Percentiles rank a stretch among this genome's conserved stretches.
Evolutionary conservation across 176 grass and related monocot species (phyloP).

Genomic region (Ensete ventricosum): DNA sequence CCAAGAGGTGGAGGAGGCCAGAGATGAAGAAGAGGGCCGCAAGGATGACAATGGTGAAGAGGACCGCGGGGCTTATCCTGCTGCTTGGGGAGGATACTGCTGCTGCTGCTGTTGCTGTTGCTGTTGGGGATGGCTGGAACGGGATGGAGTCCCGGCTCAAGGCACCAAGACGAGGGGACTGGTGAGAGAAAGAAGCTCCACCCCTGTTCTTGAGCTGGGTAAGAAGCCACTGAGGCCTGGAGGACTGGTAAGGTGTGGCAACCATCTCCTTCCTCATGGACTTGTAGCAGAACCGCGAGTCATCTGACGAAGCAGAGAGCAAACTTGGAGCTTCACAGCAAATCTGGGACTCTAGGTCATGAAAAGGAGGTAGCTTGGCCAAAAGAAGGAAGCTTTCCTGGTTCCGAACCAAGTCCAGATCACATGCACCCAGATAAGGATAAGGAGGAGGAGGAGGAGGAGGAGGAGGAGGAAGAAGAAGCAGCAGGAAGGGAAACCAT

Average conservation of each 20-base stretch:
- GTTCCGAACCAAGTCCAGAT: neutral
- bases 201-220: slow-evolving; percentile 5
- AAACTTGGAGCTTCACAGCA: too few species aligned
- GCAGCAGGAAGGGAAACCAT: neutral
- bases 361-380: too few species aligned
- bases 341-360: too few species aligned
- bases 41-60: slow-evolving; percentile 80
- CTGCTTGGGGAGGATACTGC: slow-evolving; percentile 12
- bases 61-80: slow-evolving; percentile 62
- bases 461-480: neutral
- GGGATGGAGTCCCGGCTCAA: slow-evolving; percentile 22
- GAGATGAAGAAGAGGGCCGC: slow-evolving; percentile 72
- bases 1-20: slow-evolving; percentile 64
- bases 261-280: slow-evolving; percentile 32
- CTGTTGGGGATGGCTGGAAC: slow-evolving; percentile 21
- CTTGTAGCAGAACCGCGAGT: slow-evolving; percentile 9
- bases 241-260: slow-evolving; percentile 12
- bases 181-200: slow-evolving; percentile 3
- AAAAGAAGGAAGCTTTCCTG: neutral
- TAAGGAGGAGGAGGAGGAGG: too few species aligned
- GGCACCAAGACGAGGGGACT: neutral
- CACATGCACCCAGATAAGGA: too few species aligned
- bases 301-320: slow-evolving; percentile 17
- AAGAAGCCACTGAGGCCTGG: slow-evolving; percentile 1
- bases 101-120: neutral